Conservation (phyloP, 768 basidiomycete genomes). For the Mycena maculata region DNA sequence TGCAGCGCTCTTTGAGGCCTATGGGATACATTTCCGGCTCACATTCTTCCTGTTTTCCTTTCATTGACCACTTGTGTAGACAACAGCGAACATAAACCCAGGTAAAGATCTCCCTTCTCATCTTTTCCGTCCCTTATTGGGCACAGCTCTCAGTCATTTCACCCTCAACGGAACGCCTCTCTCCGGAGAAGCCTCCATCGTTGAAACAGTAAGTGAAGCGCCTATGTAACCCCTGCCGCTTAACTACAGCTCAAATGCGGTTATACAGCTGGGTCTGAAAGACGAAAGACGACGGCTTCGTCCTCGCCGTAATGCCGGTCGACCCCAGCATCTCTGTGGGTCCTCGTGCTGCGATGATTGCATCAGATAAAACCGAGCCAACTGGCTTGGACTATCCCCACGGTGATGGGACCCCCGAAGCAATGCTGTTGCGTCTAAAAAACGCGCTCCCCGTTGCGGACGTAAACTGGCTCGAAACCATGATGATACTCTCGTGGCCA, state of each 20-base stretch:
- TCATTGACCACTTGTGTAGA: background rate
- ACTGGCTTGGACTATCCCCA: no score
- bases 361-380: no score
- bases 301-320: background rate
- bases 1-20: slow-evolving; percentile 10
- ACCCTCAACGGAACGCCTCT: slow-evolving; percentile 6
- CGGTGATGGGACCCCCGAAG: no score
- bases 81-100: background rate
- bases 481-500: slow-evolving; percentile 16
- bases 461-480: slow-evolving; percentile 9
- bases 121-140: background rate
- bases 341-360: background rate
- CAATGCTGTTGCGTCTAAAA: background rate
- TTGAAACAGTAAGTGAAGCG: slow-evolving; percentile 17
- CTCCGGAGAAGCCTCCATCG: background rate
- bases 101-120: background rate
- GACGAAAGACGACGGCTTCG: slow-evolving; percentile 1
- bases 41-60: background rate
- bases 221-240: no score
- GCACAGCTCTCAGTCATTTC: slow-evolving; percentile 8
- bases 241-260: background rate
- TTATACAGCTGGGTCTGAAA: background rate
- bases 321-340: background rate
- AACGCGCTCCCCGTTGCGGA: background rate
- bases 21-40: slow-evolving; percentile 14